Evolutionary conservation across 2,329 filamentous ascomycete genomes (phyloP).

Genomic region (Pseudopithomyces maydicus): DNA sequence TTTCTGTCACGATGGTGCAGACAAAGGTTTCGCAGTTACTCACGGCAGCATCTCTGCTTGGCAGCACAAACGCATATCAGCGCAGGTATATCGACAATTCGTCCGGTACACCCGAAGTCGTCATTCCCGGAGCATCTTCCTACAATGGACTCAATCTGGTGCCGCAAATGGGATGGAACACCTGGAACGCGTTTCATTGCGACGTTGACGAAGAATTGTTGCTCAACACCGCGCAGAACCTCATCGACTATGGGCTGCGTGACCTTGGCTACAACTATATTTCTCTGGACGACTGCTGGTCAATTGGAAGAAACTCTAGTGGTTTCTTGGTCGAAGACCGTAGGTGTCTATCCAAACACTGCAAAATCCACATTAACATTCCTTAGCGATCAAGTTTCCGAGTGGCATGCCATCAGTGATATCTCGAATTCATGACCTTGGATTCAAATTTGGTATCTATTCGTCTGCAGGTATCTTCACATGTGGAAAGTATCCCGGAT

Average conservation of each 20-base stretch:
- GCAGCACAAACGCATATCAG: constrained; percentile 14
- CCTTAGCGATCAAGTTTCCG: constrained; percentile 62
- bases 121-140: constrained; percentile 22
- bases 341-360: neutral
- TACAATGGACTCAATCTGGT: constrained; percentile 44
- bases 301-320: constrained; percentile 52
- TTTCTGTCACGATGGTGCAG: constrained; percentile 10
- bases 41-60: constrained; percentile 10
- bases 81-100: constrained; percentile 20
- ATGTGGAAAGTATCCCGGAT: constrained; percentile 59
- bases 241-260: constrained; percentile 30
- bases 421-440: constrained; percentile 42
- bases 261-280: constrained; percentile 53
- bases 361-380: neutral
- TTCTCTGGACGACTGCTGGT: constrained; percentile 66
- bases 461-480: constrained; percentile 59
- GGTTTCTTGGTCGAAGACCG: constrained; percentile 33
- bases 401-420: constrained; percentile 62
- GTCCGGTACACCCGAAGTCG: constrained; percentile 16
- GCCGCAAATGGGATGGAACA: constrained; percentile 48
- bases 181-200: constrained; percentile 47
- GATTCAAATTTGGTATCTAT: constrained; percentile 69
- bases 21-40: constrained; percentile 4
- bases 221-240: constrained; percentile 30
- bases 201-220: constrained; percentile 39